phyloP scores from a whole-genome alignment of 192 early-diverging fungal genomes.

The Spizellomyces sp. region DNA sequence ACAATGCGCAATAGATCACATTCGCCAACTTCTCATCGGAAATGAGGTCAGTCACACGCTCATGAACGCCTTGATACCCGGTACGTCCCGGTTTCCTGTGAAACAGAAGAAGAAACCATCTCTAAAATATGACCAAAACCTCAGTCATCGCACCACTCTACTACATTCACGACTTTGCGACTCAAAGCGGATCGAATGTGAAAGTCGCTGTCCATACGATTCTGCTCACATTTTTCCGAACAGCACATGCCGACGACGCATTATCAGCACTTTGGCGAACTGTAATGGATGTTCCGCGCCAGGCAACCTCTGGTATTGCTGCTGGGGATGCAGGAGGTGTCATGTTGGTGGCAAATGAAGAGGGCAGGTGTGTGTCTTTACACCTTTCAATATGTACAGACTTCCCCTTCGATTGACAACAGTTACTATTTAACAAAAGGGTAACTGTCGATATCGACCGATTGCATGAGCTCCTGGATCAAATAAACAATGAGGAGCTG shows the following conservation, averaged over 20 bases:
- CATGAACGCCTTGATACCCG: too few relatives aligned
- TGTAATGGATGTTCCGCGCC: slow-evolving; percentile 17
- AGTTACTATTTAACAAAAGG: background rate
- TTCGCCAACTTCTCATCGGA: background rate
- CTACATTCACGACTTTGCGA: slow-evolving; percentile 29
- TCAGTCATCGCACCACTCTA: slow-evolving; percentile 51
- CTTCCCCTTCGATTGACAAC: too few relatives aligned
- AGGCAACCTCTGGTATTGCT: slow-evolving; percentile 1
- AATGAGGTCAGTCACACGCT: slow-evolving; percentile 5
- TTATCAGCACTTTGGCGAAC: slow-evolving; percentile 3
- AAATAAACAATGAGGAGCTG: slow-evolving; percentile 56
- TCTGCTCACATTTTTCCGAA: slow-evolving; percentile 24
- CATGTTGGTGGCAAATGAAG: slow-evolving; percentile 5
- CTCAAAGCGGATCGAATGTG: slow-evolving; percentile 6
- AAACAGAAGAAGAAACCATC: too few relatives aligned
- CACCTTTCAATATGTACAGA: background rate
- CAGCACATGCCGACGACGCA: slow-evolving; percentile 10
- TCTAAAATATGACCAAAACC: background rate
- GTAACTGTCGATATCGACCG: slow-evolving; percentile 32
- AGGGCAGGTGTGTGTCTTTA: background rate
- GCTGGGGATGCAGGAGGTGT: slow-evolving; percentile 27
- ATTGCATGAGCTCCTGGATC: slow-evolving; percentile 67
- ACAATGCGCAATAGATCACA: background rate
- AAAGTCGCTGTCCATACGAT: slow-evolving; percentile 12
- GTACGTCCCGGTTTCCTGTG: too few relatives aligned